Percentiles rank a stretch among this genome's conserved stretches.
Conservation (phyloP, 2,329 filamentous ascomycete genomes). For the Cyclaneusma minus region DNA sequence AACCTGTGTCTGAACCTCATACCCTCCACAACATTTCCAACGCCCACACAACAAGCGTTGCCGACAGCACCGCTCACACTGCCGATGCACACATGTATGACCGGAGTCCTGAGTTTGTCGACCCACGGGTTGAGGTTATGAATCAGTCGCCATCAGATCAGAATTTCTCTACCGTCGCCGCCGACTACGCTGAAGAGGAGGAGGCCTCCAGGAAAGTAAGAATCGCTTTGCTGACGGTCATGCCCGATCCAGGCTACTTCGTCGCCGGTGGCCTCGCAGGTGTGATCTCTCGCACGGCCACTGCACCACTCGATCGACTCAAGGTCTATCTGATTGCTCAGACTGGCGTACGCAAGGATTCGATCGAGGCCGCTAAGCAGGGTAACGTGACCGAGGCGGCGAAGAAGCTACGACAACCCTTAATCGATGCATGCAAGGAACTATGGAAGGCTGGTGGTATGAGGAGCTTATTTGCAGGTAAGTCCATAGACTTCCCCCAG, state of each 20-base stretch:
- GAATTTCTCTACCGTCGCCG: constrained; percentile 4
- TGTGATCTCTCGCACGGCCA: constrained; percentile 86
- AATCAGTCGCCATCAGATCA: no score
- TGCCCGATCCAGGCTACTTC: constrained; percentile 93
- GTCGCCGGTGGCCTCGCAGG: constrained; percentile 88
- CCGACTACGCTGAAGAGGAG: constrained; percentile 4
- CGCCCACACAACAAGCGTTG: constrained; percentile 2
- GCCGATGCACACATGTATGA: constrained; percentile 2
- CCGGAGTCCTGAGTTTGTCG: no score
- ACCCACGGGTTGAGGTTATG: no score
- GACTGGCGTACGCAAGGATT: constrained; percentile 46
- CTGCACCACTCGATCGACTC: constrained; percentile 86
- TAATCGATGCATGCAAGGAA: constrained; percentile 58
- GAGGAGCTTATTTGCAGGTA: constrained; percentile 84
- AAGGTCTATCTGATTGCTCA: constrained; percentile 97
- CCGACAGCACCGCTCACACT: constrained; percentile 1
- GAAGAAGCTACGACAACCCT: constrained; percentile 50
- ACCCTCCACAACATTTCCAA: constrained; percentile 8
- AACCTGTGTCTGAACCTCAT: constrained; percentile 9
- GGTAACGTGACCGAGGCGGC: constrained; percentile 51
- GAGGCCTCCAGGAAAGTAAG: constrained; percentile 6
- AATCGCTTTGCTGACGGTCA: constrained; percentile 16
- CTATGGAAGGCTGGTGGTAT: constrained; percentile 78
- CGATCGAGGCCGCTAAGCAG: constrained; percentile 50
- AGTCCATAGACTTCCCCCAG: constrained; percentile 15